Base-by-base conservation (phyloP, 78 protist species). In the Cavenderia fasciculata region DNA sequence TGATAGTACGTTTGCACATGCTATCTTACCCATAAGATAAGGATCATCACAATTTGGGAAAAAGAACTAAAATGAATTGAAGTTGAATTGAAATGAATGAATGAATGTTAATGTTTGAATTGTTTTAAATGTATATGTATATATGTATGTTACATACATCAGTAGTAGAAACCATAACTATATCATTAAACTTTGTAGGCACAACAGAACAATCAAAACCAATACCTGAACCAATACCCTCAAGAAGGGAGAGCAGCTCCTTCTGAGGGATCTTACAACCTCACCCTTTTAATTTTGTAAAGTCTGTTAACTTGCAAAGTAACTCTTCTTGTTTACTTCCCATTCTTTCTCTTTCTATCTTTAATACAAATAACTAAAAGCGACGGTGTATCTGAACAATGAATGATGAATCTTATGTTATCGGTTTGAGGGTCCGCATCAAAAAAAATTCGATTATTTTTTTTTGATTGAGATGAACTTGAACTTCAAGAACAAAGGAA, bases 11-110 rank as follows among this genome's bases (percentile, higher is more conserved):
- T 97, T 97, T 19, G 97, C 96, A 71, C 96, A 92, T n/a, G 95
- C 97, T 34, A 97, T 94, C 56, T 49, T 73, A 7, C 98, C 98
- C 84, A 91, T 94, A 0, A 62, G 23, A 82, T 94, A 97, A 10
- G 98, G 98, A 21, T 97, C 98, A 19, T 97, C 97, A 3, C 95
- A 95, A 40, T 76, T 52, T 14, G 98, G 98, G 74, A 82, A 97
- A 86, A 97, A 97, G 92, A 97, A 97, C 95, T 92, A 43, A 5
- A 16, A 66, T 21, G 56, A 4, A 63, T 25, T 38, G 38, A 16
- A n/a, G 14, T n/a, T 19, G 73, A 40, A 31, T 21, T 12, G 76
- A 51, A 18, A 5, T 16, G 12, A 21, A 16, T 11, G 14, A 14
- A 11, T 51, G 8, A 38, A n/a, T 23, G 14, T 52, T 19, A 73